phyloP scores from a whole-genome alignment of 2,329 filamentous ascomycete genomes.

The Trichoderma sp. region DNA sequence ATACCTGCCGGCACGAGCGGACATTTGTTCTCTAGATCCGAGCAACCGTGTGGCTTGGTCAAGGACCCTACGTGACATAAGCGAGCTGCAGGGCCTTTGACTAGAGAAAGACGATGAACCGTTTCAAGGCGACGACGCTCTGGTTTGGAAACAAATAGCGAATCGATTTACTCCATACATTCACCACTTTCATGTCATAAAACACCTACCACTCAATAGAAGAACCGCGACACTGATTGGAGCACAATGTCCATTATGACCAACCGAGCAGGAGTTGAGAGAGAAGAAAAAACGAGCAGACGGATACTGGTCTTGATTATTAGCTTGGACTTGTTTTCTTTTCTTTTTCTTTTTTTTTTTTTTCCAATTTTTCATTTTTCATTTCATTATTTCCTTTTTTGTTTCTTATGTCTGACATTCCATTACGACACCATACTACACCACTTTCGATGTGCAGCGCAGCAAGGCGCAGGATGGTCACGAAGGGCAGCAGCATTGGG shows the following conservation, averaged over 20 bases:
- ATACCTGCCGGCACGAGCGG: conserved; percentile 10
- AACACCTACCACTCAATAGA: conserved; percentile 35
- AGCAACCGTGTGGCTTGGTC: background rate
- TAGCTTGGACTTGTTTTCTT: conserved; percentile 29
- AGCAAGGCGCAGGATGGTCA: conserved; percentile 46
- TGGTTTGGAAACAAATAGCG: conserved; percentile 23
- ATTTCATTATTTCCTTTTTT: conserved; percentile 28
- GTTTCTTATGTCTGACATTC: conserved; percentile 41
- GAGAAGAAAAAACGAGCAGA: conserved; percentile 27
- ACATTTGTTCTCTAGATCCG: conserved; percentile 13
- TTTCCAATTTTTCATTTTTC: background rate
- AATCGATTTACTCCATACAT: conserved; percentile 21
- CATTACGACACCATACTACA: conserved; percentile 43
- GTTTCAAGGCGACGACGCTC: conserved; percentile 14
- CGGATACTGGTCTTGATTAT: conserved; percentile 34
- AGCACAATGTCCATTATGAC: conserved; percentile 33
- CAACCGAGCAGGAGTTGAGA: conserved; percentile 30
- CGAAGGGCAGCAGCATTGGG: conserved; percentile 46
- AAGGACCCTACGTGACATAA: conserved; percentile 3
- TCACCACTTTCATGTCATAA: conserved; percentile 30
- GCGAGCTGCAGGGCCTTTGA: conserved; percentile 5
- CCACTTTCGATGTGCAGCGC: conserved; percentile 45
- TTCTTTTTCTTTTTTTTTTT: conserved; percentile 30
- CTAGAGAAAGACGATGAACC: conserved; percentile 5
- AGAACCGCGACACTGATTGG: conserved; percentile 31